A percentile compares a stretch with the other conserved stretches of the same genome.
Evolutionary conservation across 2,329 filamentous ascomycete genomes (phyloP).

Genomic region (Arthrinium puccinioides): DNA sequence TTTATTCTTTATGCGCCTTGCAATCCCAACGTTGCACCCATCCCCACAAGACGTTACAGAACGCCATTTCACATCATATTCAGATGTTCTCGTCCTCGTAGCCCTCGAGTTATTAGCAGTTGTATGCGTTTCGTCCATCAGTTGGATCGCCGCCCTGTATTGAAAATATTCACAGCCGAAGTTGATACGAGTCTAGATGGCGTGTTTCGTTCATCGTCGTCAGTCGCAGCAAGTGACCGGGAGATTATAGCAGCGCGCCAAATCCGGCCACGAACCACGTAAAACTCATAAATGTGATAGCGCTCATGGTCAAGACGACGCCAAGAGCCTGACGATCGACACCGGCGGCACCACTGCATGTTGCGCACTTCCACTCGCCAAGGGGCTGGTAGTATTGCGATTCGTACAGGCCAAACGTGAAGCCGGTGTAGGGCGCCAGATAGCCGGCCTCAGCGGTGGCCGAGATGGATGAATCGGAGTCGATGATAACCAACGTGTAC

Average conservation of each 20-base stretch:
- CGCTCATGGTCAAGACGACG: conserved; percentile 45
- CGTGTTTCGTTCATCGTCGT: too few species aligned
- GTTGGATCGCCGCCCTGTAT: too few species aligned
- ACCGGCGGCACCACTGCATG: conserved; percentile 46
- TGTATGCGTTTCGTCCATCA: conserved; percentile 1
- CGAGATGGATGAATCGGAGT: conserved; percentile 44
- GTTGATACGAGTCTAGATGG: too few species aligned
- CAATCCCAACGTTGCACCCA: too few species aligned
- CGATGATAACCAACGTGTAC: conserved; percentile 57
- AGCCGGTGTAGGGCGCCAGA: conserved; percentile 38
- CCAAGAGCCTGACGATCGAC: conserved; percentile 40
- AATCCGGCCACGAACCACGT: conserved; percentile 57
- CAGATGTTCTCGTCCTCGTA: background rate
- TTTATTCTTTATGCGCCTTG: too few species aligned
- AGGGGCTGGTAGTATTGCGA: conserved; percentile 43
- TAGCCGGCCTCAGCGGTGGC: conserved; percentile 49
- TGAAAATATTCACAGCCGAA: conserved; percentile 1
- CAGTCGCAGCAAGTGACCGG: too few species aligned
- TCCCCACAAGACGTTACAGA: background rate
- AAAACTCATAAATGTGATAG: conserved; percentile 51
- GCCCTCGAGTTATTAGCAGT: conserved; percentile 3
- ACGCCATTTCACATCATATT: conserved; percentile 2
- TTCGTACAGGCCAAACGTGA: conserved; percentile 53
- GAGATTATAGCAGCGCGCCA: conserved; percentile 22
- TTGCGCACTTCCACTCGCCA: conserved; percentile 46